Conservation (phyloP, 164 flowering plant genomes). For the Echeveria elegans region DNA sequence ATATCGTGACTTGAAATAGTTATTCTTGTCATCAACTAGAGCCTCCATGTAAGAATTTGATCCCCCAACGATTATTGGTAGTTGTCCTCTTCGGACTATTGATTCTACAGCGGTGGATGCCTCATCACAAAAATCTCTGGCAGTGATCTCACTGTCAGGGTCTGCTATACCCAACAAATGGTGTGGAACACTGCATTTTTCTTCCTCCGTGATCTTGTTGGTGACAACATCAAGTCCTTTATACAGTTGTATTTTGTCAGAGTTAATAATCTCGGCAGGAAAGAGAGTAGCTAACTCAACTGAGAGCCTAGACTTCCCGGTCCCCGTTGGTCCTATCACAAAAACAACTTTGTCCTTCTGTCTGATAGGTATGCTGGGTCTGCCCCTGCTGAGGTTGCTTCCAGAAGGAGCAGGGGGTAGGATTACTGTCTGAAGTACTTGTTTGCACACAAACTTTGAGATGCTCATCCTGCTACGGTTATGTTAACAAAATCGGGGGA, state of each 20-base stretch:
- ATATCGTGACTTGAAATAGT: slow-evolving; percentile 6
- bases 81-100: background rate
- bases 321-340: slow-evolving; percentile 1
- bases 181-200: background rate
- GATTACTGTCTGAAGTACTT: slow-evolving; percentile 2
- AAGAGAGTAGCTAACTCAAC: slow-evolving; percentile 3
- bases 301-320: slow-evolving; percentile 8
- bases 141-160: slow-evolving; percentile 9
- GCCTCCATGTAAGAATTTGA: slow-evolving; percentile 11
- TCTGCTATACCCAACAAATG: slow-evolving; percentile 7
- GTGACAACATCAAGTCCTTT: slow-evolving; percentile 3
- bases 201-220: slow-evolving; percentile 4
- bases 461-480: background rate
- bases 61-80: slow-evolving; percentile 10
- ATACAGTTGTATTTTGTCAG: slow-evolving; percentile 9
- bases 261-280: slow-evolving; percentile 3
- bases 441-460: slow-evolving; percentile 2
- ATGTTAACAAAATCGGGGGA: background rate
- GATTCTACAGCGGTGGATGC: slow-evolving; percentile 7
- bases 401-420: background rate
- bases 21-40: slow-evolving; percentile 1
- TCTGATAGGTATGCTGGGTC: background rate
- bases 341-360: slow-evolving; percentile 6
- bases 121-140: background rate
- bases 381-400: background rate